These are phyloP conservation scores for Penicillium sp. DNA, from an alignment of 2,329 filamentous ascomycete species.

Conservation along the genomic window DNA sequence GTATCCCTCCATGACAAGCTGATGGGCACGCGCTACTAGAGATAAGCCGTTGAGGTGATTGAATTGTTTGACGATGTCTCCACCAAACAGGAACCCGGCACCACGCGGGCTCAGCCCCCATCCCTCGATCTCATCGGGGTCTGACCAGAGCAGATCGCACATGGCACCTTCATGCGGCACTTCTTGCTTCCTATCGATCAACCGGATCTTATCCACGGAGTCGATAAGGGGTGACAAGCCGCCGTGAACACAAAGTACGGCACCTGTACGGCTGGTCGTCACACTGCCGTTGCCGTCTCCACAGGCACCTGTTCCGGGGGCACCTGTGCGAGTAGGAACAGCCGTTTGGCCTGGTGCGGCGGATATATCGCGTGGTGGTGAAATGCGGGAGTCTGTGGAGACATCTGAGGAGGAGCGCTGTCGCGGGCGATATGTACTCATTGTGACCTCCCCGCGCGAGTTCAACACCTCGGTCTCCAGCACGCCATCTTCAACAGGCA, in stretches of 20 bases:
- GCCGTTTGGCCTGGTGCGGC: slow-evolving; percentile 50
- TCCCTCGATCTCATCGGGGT: slow-evolving; percentile 96
- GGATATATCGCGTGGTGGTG: slow-evolving; percentile 49
- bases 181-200: slow-evolving; percentile 96
- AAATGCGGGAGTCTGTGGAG: slow-evolving; percentile 45
- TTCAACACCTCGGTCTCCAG: slow-evolving; percentile 94
- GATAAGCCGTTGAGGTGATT: slow-evolving; percentile 93
- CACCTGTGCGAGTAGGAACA: slow-evolving; percentile 64
- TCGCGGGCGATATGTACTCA: slow-evolving; percentile 51
- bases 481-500: slow-evolving; percentile 67
- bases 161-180: slow-evolving; percentile 98
- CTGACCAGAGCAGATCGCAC: slow-evolving; percentile 98
- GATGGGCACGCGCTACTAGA: slow-evolving; percentile 90
- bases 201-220: slow-evolving; percentile 90
- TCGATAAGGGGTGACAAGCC: slow-evolving; percentile 91
- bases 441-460: slow-evolving; percentile 78
- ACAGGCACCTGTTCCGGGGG: slow-evolving; percentile 80
- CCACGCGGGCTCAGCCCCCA: slow-evolving; percentile 95
- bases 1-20: slow-evolving; percentile 99
- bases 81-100: slow-evolving; percentile 93
- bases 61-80: slow-evolving; percentile 94
- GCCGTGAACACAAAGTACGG: slow-evolving; percentile 93
- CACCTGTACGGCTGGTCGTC: slow-evolving; percentile 67
- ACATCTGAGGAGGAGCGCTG: slow-evolving; percentile 41
- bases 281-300: slow-evolving; percentile 65